Conservation (phyloP, 345 rosid genomes). For the Stellera chamaejasme region DNA sequence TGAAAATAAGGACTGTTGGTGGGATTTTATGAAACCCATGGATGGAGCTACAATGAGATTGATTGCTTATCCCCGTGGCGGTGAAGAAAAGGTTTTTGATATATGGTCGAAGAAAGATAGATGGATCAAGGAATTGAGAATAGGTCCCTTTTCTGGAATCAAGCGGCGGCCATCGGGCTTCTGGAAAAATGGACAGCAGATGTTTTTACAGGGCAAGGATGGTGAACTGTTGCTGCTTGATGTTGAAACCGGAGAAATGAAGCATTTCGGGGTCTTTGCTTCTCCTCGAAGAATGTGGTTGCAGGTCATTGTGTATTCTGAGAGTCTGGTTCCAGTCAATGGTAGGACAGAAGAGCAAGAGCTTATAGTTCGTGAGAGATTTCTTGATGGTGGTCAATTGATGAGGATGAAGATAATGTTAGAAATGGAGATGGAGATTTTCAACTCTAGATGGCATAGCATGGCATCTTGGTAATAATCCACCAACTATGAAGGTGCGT, state of each 20-base stretch:
- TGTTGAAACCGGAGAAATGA: background rate
- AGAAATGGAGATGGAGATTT: too few species aligned
- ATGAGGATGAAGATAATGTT: too few species aligned
- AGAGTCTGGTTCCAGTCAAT: slow-evolving; percentile 1
- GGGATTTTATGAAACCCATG: too few species aligned
- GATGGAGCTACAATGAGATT: background rate
- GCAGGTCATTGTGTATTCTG: slow-evolving; percentile 3
- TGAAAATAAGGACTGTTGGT: too few species aligned
- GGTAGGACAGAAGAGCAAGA: background rate
- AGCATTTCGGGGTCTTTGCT: slow-evolving; percentile 2
- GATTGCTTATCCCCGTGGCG: background rate
- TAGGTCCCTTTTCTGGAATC: slow-evolving; percentile 3
- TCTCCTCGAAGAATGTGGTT: background rate
- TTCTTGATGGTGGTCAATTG: too few species aligned
- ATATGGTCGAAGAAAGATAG: slow-evolving; percentile 6
- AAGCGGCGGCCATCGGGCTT: slow-evolving; percentile 1
- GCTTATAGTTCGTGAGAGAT: background rate
- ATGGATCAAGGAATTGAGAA: slow-evolving; percentile 4
- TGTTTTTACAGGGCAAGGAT: background rate
- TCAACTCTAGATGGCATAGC: too few species aligned
- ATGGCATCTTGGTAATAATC: too few species aligned
- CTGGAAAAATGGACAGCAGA: slow-evolving; percentile 3
- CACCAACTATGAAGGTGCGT: too few species aligned
- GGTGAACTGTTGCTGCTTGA: background rate
- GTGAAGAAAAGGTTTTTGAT: background rate